Evolutionary conservation across 371 early-diverging fungal genomes (phyloP).

Genomic region (Parasitella parasitica): DNA sequence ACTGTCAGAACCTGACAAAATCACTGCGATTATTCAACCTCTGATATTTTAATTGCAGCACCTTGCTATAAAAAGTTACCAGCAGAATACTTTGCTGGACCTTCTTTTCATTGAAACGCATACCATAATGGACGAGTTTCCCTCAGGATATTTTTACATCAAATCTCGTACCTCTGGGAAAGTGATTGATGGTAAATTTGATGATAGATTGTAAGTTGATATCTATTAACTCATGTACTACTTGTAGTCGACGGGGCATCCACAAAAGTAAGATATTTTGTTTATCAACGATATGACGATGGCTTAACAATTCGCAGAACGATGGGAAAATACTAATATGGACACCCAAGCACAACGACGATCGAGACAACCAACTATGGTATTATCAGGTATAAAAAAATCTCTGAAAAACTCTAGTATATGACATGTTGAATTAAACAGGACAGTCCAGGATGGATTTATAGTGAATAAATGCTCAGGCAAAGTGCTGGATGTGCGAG

Average conservation of each 20-base stretch:
- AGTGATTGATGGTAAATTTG: constrained; percentile 44
- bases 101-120: neutral
- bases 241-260: constrained; percentile 37
- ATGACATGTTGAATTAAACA: neutral
- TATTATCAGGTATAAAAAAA: constrained; percentile 50
- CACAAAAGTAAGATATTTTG: constrained; percentile 18
- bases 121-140: constrained; percentile 37
- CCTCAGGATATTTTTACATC: constrained; percentile 50
- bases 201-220: neutral
- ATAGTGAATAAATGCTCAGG: constrained; percentile 44
- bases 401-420: no score
- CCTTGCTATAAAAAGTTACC: no score
- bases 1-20: no score
- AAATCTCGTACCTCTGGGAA: constrained; percentile 42
- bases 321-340: constrained; percentile 47
- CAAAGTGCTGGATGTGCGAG: constrained; percentile 44
- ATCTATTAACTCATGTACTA: neutral
- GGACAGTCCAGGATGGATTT: constrained; percentile 38
- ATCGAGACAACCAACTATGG: constrained; percentile 51
- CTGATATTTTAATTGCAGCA: no score
- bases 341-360: constrained; percentile 47
- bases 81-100: no score
- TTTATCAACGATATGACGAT: neutral
- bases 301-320: constrained; percentile 20
- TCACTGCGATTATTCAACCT: no score